Conservation (phyloP, 1,284 basidiomycete genomes). For the Pseudozyma tsukubaensis region DNA sequence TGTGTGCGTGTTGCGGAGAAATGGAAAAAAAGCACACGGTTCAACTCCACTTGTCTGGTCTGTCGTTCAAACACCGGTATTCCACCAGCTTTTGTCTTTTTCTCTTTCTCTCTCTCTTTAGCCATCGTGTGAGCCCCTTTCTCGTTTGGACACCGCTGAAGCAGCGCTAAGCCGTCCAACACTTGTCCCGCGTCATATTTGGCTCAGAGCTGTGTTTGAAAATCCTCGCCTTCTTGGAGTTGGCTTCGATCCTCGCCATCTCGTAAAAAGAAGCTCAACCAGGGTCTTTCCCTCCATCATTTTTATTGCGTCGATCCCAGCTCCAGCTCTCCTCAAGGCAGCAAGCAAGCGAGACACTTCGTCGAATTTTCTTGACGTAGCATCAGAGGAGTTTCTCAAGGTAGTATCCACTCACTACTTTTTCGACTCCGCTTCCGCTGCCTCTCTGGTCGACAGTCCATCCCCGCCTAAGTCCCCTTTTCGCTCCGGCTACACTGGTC, state of each 20-base stretch:
- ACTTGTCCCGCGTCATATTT: too few species aligned
- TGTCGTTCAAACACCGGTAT: not conserved
- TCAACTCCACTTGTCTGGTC: not conserved
- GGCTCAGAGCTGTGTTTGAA: too few species aligned
- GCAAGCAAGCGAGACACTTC: not conserved
- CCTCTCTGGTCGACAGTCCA: not conserved
- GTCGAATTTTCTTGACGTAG: too few species aligned
- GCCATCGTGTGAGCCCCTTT: not conserved
- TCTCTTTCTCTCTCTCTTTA: not conserved
- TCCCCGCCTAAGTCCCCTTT: too few species aligned
- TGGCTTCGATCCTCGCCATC: too few species aligned
- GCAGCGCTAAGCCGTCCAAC: too few species aligned
- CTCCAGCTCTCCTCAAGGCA: not conserved
- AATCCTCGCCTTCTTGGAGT: too few species aligned
- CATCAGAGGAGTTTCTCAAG: too few species aligned
- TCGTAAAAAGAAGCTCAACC: too few species aligned
- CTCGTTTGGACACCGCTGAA: too few species aligned
- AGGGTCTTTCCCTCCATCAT: not conserved
- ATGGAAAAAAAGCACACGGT: constrained; percentile 3
- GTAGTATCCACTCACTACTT: too few species aligned
- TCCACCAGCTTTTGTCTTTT: not conserved
- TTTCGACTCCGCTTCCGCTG: not conserved
- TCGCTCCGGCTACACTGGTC: too few species aligned
- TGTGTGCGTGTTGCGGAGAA: not conserved
- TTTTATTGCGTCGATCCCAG: not conserved